Evolutionary conservation across 2,329 filamentous ascomycete genomes (phyloP), one percentile per base, ranked within the genome.

Genomic region (Hypoxylon sp.): DNA sequence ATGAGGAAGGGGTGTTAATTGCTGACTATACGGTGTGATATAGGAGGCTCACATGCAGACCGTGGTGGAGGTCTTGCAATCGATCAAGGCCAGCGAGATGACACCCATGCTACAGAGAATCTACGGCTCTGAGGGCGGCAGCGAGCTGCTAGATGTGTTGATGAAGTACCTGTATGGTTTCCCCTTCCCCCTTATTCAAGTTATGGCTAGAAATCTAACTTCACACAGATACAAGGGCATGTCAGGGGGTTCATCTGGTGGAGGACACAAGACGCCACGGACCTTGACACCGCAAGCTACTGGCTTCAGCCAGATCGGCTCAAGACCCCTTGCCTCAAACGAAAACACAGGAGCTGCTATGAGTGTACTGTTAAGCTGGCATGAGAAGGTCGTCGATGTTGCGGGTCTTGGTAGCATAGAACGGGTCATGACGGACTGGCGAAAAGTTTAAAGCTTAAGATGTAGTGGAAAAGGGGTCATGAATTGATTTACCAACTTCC

Each of bases 351-450:
- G 93, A 37, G 91, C 94, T 63, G 92, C 91, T 59, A 98, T 98
- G 96, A 98, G 96, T 78, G 96, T 99, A 57, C 81, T 99, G 78
- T 84, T 99, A 73, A 98, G 94, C 82, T 99, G 96, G 96, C 96
- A 99, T 79, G 96, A 99, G 85, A 99, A 98, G 87, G 88, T 98
- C 70, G 94, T 98, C 3, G 96, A 99, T 77, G 90, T 98, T 77
- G 93, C 94, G 39, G 96, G 96, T 24, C 86, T 94, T 73, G 96
- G 96, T 48, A 94, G 92, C 80, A 96, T 99, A 81, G 93, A 94
- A 70, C 89, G 96, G 75, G 94, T 94, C 73, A 98, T 99, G 94
- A 96, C 94, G 46, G 96, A 99, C 85, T 93, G 95, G 84, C 91
- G 96, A 78, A 96, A 92, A 75, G 95, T 97, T 75, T 97, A 84